These are phyloP conservation scores for Scopulariopsis brevicaulis DNA, from an alignment of 2,329 filamentous ascomycete genomes.

Conservation along the genomic window DNA sequence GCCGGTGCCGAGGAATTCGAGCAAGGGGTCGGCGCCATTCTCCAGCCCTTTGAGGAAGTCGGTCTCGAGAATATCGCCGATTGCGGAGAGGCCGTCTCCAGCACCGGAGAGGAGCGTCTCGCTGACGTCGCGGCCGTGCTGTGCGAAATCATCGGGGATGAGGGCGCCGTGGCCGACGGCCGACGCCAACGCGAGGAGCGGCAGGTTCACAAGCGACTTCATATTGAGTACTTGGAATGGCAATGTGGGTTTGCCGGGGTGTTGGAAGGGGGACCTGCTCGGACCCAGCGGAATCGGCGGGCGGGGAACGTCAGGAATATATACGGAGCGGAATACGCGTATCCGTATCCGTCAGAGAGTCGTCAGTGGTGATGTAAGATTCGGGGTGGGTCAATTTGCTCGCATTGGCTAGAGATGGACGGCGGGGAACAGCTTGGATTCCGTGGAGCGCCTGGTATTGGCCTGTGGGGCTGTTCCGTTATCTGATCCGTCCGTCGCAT, in stretches of 20 bases:
- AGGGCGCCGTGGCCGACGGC: not conserved
- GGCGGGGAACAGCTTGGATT: no score
- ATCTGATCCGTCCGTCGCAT: no score
- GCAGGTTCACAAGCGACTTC: not conserved
- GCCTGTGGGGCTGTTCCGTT: no score
- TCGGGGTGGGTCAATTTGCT: no score
- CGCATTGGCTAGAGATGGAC: no score
- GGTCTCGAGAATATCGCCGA: not conserved
- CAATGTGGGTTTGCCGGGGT: not conserved
- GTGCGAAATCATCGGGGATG: not conserved
- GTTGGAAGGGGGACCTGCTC: not conserved
- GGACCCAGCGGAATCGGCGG: no score
- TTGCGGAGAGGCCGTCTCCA: conserved; percentile 1
- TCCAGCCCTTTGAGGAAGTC: not conserved
- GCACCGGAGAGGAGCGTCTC: not conserved
- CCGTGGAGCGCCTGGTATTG: no score
- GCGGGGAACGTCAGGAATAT: no score
- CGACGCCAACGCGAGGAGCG: not conserved
- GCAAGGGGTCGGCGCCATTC: not conserved
- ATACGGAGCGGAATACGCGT: no score
- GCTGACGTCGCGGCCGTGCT: not conserved
- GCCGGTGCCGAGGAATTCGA: conserved; percentile 4
- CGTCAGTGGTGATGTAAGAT: no score
- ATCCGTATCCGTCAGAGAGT: no score
- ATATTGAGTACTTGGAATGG: not conserved